Evolutionary conservation across 208 protist species (phyloP).

Genomic region (Vickermania spadyakhi): DNA sequence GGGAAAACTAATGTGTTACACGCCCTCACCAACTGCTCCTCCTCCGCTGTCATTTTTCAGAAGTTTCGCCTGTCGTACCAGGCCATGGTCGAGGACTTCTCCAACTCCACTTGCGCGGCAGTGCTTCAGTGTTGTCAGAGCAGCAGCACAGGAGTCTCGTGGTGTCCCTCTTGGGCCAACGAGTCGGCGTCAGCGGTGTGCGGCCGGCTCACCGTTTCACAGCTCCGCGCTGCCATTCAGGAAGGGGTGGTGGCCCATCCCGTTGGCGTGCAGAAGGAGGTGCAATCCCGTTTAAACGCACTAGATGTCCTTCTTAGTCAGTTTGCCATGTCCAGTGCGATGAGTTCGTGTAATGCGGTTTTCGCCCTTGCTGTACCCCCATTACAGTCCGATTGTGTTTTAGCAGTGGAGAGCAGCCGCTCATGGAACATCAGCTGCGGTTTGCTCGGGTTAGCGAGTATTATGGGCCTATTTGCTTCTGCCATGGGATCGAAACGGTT

Average conservation of each 20-base stretch:
- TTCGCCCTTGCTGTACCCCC: constrained; percentile 10
- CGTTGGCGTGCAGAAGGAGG: too few species aligned
- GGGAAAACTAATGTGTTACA: constrained; percentile 12
- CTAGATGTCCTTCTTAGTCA: neutral
- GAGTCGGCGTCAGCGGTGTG: too few species aligned
- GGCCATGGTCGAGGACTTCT: too few species aligned
- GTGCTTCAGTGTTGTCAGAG: neutral
- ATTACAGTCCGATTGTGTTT: constrained; percentile 12
- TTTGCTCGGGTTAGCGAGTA: constrained; percentile 12
- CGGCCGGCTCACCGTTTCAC: too few species aligned
- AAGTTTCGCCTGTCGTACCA: too few species aligned
- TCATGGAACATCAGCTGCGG: constrained; percentile 13
- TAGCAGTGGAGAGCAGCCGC: constrained; percentile 1
- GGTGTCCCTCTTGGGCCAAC: too few species aligned
- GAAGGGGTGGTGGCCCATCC: too few species aligned
- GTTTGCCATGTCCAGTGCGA: neutral
- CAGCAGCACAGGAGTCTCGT: too few species aligned
- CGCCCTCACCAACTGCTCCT: constrained; percentile 13
- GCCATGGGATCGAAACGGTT: constrained; percentile 38
- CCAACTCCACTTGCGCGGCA: neutral
- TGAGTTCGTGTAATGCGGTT: neutral
- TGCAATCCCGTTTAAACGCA: neutral
- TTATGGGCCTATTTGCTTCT: constrained; percentile 19
- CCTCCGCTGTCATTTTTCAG: too few species aligned
- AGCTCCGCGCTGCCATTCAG: too few species aligned